Percentiles rank a stretch among this genome's conserved stretches.
Evolutionary conservation across 306 rosid species (phyloP).

Genomic region (Dalbergia cochinchinensis): DNA sequence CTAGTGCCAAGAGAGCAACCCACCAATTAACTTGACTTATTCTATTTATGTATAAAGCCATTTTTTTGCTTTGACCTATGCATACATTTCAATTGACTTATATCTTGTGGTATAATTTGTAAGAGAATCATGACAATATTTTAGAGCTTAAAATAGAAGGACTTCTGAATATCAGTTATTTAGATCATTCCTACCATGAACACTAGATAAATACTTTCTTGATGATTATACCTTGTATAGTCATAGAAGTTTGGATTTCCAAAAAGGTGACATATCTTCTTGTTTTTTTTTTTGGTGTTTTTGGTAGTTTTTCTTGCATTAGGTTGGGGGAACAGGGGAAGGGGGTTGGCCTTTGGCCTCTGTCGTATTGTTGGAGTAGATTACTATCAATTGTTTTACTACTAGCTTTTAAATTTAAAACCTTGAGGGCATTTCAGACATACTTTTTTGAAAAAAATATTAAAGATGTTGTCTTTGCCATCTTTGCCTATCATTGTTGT

Average conservation of each 20-base stretch:
- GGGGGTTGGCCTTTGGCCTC: background rate
- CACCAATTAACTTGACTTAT: too few relatives aligned
- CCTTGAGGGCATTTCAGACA: background rate
- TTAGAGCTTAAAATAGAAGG: background rate
- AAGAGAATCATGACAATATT: background rate
- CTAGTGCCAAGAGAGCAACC: too few relatives aligned
- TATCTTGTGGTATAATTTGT: conserved; percentile 12
- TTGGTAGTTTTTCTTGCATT: too few relatives aligned
- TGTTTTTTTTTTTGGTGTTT: background rate
- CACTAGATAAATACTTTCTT: background rate
- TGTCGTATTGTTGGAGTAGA: background rate
- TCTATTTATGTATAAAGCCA: too few relatives aligned
- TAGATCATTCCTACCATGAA: background rate
- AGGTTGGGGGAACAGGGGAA: background rate
- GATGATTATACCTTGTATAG: background rate
- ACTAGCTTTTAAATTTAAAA: background rate
- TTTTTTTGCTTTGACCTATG: too few relatives aligned
- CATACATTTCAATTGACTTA: background rate
- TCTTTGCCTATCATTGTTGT: conserved; percentile 1
- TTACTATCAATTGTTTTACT: background rate
- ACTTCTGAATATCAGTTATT: background rate
- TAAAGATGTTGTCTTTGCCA: background rate
- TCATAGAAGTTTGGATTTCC: conserved; percentile 9
- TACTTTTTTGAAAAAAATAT: background rate
- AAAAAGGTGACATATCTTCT: background rate